Conservation (phyloP, 2,329 filamentous ascomycete genomes). For the Fusarium goolgardi region DNA sequence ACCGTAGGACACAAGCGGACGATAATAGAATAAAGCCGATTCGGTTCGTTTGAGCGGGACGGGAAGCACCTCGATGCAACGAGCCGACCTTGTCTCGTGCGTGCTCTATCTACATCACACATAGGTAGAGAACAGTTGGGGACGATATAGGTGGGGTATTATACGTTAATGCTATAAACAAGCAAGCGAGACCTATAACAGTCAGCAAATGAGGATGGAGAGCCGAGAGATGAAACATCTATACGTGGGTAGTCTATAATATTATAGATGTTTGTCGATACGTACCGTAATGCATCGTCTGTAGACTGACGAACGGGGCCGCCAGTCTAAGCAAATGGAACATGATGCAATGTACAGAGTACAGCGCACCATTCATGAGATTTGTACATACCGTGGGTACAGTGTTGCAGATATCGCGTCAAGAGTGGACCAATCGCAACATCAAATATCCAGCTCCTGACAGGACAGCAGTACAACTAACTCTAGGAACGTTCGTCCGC, state of each 20-base stretch:
- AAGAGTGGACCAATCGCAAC: constrained; percentile 28
- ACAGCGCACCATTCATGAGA: neutral
- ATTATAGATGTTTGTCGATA: constrained; percentile 13
- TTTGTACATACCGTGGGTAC: neutral
- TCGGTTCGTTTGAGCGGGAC: constrained; percentile 16
- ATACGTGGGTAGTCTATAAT: neutral
- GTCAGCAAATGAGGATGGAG: neutral
- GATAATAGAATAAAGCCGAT: constrained; percentile 20
- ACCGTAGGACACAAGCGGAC: constrained; percentile 13
- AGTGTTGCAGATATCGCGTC: constrained; percentile 13
- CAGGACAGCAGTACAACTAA: neutral
- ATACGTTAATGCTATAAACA: constrained; percentile 2
- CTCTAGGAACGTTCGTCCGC: neutral
- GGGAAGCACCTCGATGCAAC: constrained; percentile 31
- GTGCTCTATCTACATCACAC: neutral
- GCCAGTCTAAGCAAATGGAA: constrained; percentile 13
- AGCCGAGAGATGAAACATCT: constrained; percentile 9
- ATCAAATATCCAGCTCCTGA: neutral
- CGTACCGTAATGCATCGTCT: neutral
- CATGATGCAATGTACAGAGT: constrained; percentile 8
- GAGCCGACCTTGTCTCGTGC: constrained; percentile 26
- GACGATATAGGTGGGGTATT: neutral
- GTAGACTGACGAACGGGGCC: neutral
- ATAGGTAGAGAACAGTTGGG: neutral
- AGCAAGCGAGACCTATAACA: neutral